These are phyloP conservation scores for Macrolepiota fuliginosa DNA, from an alignment of 768 basidiomycete species.

Conservation along the genomic window DNA sequence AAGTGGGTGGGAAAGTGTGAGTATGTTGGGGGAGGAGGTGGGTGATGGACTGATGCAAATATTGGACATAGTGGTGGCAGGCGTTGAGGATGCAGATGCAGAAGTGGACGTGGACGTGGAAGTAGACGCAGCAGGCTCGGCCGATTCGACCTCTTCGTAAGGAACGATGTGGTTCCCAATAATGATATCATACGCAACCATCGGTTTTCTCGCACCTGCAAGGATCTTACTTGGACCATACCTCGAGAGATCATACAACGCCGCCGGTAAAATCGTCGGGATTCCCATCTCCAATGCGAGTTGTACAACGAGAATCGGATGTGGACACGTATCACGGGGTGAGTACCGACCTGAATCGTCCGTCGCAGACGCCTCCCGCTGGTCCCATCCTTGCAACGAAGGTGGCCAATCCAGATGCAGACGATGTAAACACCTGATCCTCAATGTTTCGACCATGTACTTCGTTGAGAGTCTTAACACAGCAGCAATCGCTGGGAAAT, in stretches of 20 bases:
- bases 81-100: constrained; percentile 13
- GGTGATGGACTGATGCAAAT: too few species aligned
- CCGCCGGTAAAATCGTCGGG: constrained; percentile 58
- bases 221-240: constrained; percentile 72
- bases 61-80: constrained; percentile 14
- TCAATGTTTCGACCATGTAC: constrained; percentile 71
- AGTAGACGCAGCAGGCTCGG: background rate
- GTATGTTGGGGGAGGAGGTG: background rate
- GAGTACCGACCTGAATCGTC: constrained; percentile 50
- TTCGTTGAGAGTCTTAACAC: constrained; percentile 74
- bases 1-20: constrained; percentile 33
- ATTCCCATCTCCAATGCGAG: constrained; percentile 66
- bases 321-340: constrained; percentile 57
- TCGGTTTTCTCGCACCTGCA: constrained; percentile 40
- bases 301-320: constrained; percentile 69
- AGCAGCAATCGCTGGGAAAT: constrained; percentile 59
- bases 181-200: constrained; percentile 26
- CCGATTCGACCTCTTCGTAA: background rate
- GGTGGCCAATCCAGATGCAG: constrained; percentile 66
- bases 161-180: background rate
- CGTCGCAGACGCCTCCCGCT: constrained; percentile 55
- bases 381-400: constrained; percentile 68
- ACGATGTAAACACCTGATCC: constrained; percentile 55
- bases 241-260: constrained; percentile 72
- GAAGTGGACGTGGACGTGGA: constrained; percentile 18